A percentile compares a stretch with the other conserved stretches of the same genome.
Conservation (phyloP, 179 eudicot genomes). For the Gypsophila paniculata region DNA sequence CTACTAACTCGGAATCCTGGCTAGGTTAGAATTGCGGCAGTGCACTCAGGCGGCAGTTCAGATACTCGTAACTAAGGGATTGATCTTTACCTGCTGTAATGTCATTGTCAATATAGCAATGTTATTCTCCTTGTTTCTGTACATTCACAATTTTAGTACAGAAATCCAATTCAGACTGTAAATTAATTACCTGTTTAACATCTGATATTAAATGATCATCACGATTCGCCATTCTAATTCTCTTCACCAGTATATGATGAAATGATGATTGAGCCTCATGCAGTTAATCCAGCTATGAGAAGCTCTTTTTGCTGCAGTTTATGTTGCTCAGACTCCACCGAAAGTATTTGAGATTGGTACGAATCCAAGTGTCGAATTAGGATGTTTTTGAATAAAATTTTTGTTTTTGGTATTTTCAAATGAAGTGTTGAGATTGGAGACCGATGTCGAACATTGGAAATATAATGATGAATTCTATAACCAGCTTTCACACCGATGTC, state of each 20-base stretch:
- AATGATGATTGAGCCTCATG: no score
- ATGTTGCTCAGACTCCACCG: no score
- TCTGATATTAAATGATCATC: slow-evolving; percentile 19
- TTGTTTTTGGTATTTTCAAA: no score
- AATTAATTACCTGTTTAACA: slow-evolving; percentile 4
- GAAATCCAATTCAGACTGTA: slow-evolving; percentile 30
- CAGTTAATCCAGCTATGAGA: not conserved
- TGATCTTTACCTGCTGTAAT: slow-evolving; percentile 26
- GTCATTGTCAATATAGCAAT: slow-evolving; percentile 35
- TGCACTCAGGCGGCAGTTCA: slow-evolving; percentile 16
- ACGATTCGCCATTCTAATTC: not conserved
- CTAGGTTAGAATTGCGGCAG: slow-evolving; percentile 21
- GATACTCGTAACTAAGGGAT: slow-evolving; percentile 18
- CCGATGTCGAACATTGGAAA: no score
- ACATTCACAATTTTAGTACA: slow-evolving; percentile 35
- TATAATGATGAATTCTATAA: no score
- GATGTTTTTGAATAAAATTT: no score
- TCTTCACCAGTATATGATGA: not conserved
- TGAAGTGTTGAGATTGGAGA: no score
- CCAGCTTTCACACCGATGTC: not conserved
- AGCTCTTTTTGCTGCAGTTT: no score
- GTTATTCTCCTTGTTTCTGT: slow-evolving; percentile 27
- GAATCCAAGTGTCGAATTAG: no score
- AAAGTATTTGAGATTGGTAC: no score
- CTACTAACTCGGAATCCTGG: slow-evolving; percentile 12